Evolutionary conservation across 352 stramenopile genomes (phyloP).

Genomic region (Albugo candida): DNA sequence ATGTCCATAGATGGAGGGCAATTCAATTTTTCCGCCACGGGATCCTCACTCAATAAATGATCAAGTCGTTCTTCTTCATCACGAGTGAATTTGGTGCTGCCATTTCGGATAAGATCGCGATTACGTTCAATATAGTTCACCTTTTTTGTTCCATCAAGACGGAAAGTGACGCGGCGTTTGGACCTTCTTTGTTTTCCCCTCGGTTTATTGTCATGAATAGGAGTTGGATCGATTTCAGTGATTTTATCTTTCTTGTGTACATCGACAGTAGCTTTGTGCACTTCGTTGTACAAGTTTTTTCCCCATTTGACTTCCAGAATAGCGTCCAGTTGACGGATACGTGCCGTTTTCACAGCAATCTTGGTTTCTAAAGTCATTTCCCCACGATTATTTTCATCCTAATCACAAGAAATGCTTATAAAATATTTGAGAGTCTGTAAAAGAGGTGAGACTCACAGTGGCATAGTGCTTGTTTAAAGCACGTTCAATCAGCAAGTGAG

Average conservation of each 20-base stretch:
- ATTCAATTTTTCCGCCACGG: constrained; percentile 1
- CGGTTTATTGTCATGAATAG: background rate
- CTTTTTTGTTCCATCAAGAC: constrained; percentile 1
- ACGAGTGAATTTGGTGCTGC: constrained; percentile 30
- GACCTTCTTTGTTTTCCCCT: background rate
- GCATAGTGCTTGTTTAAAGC: constrained; percentile 45
- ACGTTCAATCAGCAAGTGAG: constrained; percentile 32
- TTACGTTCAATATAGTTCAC: constrained; percentile 33
- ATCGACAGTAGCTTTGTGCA: background rate
- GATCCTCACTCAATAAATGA: constrained; percentile 13
- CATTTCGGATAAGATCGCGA: constrained; percentile 22
- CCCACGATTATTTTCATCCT: constrained; percentile 12
- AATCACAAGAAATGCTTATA: constrained; percentile 3
- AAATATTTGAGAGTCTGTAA: background rate
- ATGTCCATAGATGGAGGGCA: background rate
- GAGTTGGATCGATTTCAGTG: constrained; percentile 3
- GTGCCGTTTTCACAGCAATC: constrained; percentile 53
- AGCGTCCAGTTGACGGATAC: constrained; percentile 32
- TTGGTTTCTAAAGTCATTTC: constrained; percentile 18
- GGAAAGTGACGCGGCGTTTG: background rate
- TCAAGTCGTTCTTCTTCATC: constrained; percentile 28
- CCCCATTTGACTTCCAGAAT: constrained; percentile 43
- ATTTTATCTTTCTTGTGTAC: constrained; percentile 11
- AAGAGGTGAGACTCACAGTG: constrained; percentile 17
- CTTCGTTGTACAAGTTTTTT: constrained; percentile 22